Percentiles rank a stretch among this genome's conserved stretches.
phyloP scores from a whole-genome alignment of 305 asterid species.

The Nicotiana rustica region DNA sequence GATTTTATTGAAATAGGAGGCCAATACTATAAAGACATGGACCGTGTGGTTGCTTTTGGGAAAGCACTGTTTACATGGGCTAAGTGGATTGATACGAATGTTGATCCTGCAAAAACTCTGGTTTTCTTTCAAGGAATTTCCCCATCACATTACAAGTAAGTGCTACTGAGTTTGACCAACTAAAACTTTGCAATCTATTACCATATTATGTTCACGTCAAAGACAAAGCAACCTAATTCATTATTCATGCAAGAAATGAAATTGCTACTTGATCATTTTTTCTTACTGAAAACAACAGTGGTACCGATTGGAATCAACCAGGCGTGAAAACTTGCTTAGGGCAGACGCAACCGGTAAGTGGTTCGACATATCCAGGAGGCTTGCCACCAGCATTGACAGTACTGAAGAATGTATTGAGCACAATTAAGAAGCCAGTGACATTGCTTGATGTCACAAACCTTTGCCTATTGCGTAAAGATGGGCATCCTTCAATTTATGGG shows the following conservation, averaged over 20 bases:
- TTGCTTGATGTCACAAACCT: conserved; percentile 79
- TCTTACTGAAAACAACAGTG: conserved; percentile 46
- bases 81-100: conserved; percentile 72
- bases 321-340: conserved; percentile 62
- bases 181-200: too few species aligned
- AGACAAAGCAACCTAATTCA: not conserved
- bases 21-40: conserved; percentile 76
- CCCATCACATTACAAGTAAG: conserved; percentile 91
- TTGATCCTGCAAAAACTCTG: conserved; percentile 68
- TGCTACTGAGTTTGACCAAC: not conserved
- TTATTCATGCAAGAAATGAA: not conserved
- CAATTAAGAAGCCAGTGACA: conserved; percentile 56
- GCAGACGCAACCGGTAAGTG: conserved; percentile 59
- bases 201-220: too few species aligned
- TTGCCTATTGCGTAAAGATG: conserved; percentile 82
- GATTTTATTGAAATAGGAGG: conserved; percentile 74
- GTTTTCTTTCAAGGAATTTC: conserved; percentile 93
- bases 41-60: conserved; percentile 72
- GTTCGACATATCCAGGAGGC: conserved; percentile 78
- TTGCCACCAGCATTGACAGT: conserved; percentile 65
- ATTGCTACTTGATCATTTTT: not conserved
- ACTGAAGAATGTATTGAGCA: conserved; percentile 64
- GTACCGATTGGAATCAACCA: conserved; percentile 73
- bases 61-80: conserved; percentile 81
- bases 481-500: conserved; percentile 88